Evolutionary conservation across 2,329 filamentous ascomycete genomes (phyloP).

Genomic region (Ascochyta koolunga): DNA sequence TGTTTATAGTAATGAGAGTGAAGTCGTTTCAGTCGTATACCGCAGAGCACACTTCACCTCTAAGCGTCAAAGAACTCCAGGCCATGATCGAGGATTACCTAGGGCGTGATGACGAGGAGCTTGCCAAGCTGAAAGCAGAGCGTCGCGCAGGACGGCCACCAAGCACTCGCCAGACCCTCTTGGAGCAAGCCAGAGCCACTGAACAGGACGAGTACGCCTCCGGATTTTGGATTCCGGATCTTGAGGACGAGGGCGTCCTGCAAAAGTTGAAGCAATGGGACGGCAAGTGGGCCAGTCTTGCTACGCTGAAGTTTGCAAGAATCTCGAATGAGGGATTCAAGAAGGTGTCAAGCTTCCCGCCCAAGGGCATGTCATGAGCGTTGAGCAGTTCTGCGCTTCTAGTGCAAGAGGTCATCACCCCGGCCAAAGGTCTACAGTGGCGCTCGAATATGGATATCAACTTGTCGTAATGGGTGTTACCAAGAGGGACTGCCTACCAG

Average conservation of each 20-base stretch:
- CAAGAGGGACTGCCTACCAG: not conserved
- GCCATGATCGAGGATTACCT: slow-evolving; percentile 53
- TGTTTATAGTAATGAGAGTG: slow-evolving; percentile 65
- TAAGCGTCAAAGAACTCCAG: slow-evolving; percentile 63
- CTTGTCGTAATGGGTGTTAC: not conserved
- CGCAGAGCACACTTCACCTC: slow-evolving; percentile 56
- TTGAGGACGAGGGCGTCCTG: slow-evolving; percentile 70
- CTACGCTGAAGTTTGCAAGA: slow-evolving; percentile 77
- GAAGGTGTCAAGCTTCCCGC: slow-evolving; percentile 78
- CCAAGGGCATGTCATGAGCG: slow-evolving; percentile 53
- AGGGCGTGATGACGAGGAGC: slow-evolving; percentile 73
- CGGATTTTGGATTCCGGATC: slow-evolving; percentile 86
- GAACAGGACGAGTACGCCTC: slow-evolving; percentile 81
- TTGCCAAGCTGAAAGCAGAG: slow-evolving; percentile 67
- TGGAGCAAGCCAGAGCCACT: slow-evolving; percentile 71
- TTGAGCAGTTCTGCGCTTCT: not conserved
- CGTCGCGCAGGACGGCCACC: slow-evolving; percentile 81
- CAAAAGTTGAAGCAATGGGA: slow-evolving; percentile 75
- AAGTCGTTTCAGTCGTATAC: slow-evolving; percentile 74
- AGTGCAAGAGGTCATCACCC: too few species aligned
- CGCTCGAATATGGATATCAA: not conserved
- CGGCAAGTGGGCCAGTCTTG: slow-evolving; percentile 81
- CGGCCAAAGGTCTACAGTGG: not conserved
- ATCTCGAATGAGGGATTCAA: slow-evolving; percentile 69
- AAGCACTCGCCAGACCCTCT: slow-evolving; percentile 75